Conservation (phyloP, 352 stramenopile genomes). For the Thalassiosira livingstoniorum region DNA sequence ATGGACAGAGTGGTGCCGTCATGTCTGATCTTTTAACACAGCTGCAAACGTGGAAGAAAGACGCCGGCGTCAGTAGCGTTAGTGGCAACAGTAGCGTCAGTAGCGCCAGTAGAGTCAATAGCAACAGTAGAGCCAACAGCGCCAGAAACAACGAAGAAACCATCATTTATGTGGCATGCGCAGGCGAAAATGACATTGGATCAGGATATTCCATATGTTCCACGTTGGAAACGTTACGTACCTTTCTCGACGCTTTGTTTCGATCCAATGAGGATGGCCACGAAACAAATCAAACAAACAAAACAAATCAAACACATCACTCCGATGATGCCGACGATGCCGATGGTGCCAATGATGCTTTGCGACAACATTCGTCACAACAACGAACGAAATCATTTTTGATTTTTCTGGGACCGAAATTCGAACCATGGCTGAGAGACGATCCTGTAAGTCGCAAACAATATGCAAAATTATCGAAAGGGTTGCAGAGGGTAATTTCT, state of each 20-base stretch:
- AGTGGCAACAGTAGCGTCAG: too few relatives aligned
- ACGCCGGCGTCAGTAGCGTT: too few relatives aligned
- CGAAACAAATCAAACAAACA: background rate
- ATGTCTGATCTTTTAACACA: slow-evolving; percentile 46
- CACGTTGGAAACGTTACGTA: slow-evolving; percentile 49
- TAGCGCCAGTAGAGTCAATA: background rate
- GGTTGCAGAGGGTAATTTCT: slow-evolving; percentile 49
- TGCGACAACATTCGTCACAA: too few relatives aligned
- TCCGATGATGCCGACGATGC: background rate
- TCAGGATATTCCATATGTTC: slow-evolving; percentile 54
- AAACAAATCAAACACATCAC: background rate
- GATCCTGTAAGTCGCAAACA: slow-evolving; percentile 62
- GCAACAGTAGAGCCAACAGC: background rate
- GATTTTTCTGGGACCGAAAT: slow-evolving; percentile 74
- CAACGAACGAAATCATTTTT: too few relatives aligned
- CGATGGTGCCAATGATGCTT: slow-evolving; percentile 26
- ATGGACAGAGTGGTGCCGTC: slow-evolving; percentile 34
- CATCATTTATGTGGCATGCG: slow-evolving; percentile 67
- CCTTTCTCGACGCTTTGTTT: slow-evolving; percentile 63
- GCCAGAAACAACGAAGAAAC: slow-evolving; percentile 5
- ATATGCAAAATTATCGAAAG: slow-evolving; percentile 70
- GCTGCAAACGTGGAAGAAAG: slow-evolving; percentile 11
- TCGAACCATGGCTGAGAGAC: slow-evolving; percentile 72
- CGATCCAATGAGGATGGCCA: background rate
- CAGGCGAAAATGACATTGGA: slow-evolving; percentile 81